Conservation (phyloP, 371 early-diverging fungal genomes). For the Apophysomyces ossiformis region DNA sequence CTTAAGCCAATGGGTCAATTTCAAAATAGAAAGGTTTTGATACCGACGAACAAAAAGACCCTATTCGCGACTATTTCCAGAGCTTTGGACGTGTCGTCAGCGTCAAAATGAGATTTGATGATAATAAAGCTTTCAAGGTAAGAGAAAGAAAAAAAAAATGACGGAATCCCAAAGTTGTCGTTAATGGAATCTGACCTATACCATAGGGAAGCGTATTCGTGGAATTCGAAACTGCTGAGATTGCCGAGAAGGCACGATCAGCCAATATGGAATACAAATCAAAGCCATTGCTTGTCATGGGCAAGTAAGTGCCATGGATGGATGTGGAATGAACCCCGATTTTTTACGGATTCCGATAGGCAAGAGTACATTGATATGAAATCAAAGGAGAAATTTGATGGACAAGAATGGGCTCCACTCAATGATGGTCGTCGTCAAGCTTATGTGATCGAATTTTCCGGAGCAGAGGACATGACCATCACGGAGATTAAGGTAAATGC, state of each 20-base stretch:
- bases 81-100: conserved; percentile 42
- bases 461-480: conserved; percentile 26
- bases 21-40: conserved; percentile 43
- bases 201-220: conserved; percentile 50
- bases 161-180: neutral
- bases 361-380: conserved; percentile 50
- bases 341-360: conserved; percentile 1
- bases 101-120: conserved; percentile 43
- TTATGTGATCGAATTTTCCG: conserved; percentile 39
- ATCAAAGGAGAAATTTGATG: conserved; percentile 36
- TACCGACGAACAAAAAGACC: conserved; percentile 23
- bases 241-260: conserved; percentile 28
- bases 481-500: conserved; percentile 37
- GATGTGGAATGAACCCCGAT: neutral
- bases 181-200: neutral
- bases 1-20: too few relatives aligned
- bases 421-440: neutral
- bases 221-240: conserved; percentile 42
- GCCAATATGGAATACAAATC: conserved; percentile 26
- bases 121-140: conserved; percentile 36
- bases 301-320: conserved; percentile 26
- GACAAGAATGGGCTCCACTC: conserved; percentile 13
- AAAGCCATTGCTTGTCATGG: conserved; percentile 31
- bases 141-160: neutral
- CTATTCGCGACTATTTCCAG: conserved; percentile 36